phyloP scores from a whole-genome alignment of 2,329 filamentous ascomycete species.

The Ceratocystis huliohia region DNA sequence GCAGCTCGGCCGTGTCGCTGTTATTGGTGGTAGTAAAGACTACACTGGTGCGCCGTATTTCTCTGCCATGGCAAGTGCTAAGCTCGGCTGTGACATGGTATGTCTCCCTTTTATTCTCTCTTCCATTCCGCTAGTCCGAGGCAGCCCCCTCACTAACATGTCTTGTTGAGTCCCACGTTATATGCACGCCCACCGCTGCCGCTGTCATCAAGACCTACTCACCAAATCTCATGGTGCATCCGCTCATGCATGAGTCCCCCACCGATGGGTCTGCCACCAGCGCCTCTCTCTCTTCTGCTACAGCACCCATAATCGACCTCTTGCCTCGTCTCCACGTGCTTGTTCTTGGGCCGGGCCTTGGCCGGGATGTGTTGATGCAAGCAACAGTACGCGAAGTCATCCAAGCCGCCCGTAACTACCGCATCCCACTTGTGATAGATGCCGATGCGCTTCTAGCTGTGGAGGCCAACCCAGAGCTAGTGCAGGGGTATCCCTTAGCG shows the following conservation, averaged over 20 bases:
- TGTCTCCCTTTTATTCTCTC: conserved; percentile 19
- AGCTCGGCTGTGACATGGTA: conserved; percentile 83
- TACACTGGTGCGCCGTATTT: conserved; percentile 98
- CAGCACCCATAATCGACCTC: conserved; percentile 58
- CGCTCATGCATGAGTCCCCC: conserved; percentile 67
- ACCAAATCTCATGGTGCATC: conserved; percentile 96
- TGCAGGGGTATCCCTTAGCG: conserved; percentile 68
- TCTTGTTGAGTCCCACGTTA: conserved; percentile 62
- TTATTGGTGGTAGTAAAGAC: conserved; percentile 89
- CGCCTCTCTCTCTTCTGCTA: conserved; percentile 37
- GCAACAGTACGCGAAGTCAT: conserved; percentile 71
- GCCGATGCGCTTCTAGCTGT: conserved; percentile 78
- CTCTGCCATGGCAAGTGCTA: conserved; percentile 89
- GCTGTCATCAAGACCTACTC: conserved; percentile 95
- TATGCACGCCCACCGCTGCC: conserved; percentile 80
- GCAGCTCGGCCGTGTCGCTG: conserved; percentile 79
- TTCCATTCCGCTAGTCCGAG: neutral
- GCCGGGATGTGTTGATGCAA: conserved; percentile 81
- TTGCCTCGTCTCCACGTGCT: conserved; percentile 79
- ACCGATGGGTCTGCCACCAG: neutral
- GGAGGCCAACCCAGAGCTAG: conserved; percentile 59
- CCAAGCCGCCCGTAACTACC: conserved; percentile 56
- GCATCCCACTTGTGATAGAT: conserved; percentile 76
- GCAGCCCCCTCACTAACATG: neutral
- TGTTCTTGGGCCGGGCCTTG: conserved; percentile 83